Evolutionary conservation across 331 rosid species (phyloP).

Genomic region (Malus hybrid): DNA sequence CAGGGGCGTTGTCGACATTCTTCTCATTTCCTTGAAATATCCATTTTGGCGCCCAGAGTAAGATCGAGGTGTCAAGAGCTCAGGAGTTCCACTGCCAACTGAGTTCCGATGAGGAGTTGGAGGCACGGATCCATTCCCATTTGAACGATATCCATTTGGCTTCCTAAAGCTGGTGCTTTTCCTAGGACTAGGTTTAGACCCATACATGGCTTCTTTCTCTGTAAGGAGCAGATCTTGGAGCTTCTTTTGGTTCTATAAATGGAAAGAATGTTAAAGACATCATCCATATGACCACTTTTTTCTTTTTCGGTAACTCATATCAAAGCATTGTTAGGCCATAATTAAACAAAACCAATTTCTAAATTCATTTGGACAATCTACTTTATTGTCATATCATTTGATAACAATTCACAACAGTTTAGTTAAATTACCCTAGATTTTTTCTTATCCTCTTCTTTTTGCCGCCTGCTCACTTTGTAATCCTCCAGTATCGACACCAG

Average conservation of each 20-base stretch:
- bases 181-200: conserved; percentile 92
- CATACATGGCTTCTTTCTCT: conserved; percentile 83
- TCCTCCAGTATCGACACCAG: conserved; percentile 81
- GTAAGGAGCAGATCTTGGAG: conserved; percentile 84
- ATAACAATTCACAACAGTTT: not conserved
- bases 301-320: too few relatives aligned
- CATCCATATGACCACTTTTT: not conserved
- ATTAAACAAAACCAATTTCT: not conserved
- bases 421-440: conserved; percentile 59
- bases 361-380: not conserved
- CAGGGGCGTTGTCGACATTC: conserved; percentile 82
- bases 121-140: conserved; percentile 83
- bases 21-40: conserved; percentile 73
- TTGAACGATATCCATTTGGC: conserved; percentile 61
- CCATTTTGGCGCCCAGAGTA: conserved; percentile 92
- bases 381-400: not conserved
- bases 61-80: conserved; percentile 78
- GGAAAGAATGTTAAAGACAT: not conserved
- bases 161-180: conserved; percentile 78
- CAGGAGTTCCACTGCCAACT: conserved; percentile 57
- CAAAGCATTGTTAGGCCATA: not conserved
- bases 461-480: conserved; percentile 79
- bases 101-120: conserved; percentile 95
- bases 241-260: conserved; percentile 84
- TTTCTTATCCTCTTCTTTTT: conserved; percentile 80